A percentile compares a stretch with the other conserved stretches of the same genome.
Evolutionary conservation across 1,139 yeast species (phyloP).

Genomic region (Kodamaea fungicola): DNA sequence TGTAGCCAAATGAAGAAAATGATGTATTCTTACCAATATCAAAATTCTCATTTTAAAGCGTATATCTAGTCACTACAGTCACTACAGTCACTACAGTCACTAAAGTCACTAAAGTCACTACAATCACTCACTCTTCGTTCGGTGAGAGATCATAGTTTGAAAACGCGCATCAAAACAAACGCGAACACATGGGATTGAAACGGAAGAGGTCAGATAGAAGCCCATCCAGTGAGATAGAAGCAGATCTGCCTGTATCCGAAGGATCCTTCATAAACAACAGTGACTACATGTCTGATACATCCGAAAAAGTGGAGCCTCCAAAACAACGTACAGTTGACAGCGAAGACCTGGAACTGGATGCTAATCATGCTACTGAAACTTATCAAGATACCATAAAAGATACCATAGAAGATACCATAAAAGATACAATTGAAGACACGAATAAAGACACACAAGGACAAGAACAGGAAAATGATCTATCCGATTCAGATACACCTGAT

Average conservation of each 20-base stretch:
- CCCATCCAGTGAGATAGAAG: slow-evolving; percentile 12
- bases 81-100: too few relatives aligned
- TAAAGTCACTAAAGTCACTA: too few relatives aligned
- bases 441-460: neutral
- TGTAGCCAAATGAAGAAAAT: too few relatives aligned
- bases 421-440: neutral
- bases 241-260: slow-evolving; percentile 7
- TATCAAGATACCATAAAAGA: slow-evolving; percentile 1
- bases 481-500: too few relatives aligned
- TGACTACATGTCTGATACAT: slow-evolving; percentile 21
- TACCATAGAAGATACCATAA: neutral
- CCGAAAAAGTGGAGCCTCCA: neutral
- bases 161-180: too few relatives aligned
- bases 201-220: slow-evolving; percentile 11
- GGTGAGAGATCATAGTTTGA: too few relatives aligned
- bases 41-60: too few relatives aligned
- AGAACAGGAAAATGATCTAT: slow-evolving; percentile 4
- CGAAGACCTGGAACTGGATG: neutral
- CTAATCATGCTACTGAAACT: neutral
- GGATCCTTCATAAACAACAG: slow-evolving; percentile 41
- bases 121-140: too few relatives aligned
- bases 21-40: too few relatives aligned
- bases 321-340: too few relatives aligned
- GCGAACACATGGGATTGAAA: slow-evolving; percentile 11
- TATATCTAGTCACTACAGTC: too few relatives aligned